phyloP scores from a whole-genome alignment of 306 rosid species.

The Trichosanthes cucumerina region DNA sequence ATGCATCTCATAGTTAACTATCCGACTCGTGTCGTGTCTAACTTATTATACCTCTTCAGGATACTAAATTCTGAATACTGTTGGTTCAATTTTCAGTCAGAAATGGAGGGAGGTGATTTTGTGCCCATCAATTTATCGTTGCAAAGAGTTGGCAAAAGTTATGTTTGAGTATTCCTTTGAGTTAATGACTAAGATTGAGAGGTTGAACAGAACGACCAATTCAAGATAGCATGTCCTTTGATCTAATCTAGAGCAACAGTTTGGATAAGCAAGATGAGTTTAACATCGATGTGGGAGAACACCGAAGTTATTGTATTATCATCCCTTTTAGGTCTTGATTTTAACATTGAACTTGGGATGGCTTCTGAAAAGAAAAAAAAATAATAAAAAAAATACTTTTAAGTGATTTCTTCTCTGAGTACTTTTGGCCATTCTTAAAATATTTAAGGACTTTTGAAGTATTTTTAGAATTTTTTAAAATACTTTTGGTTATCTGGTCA shows the following conservation, averaged over 20 bases:
- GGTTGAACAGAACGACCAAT: neutral
- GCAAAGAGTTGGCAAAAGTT: neutral
- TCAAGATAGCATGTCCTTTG: neutral
- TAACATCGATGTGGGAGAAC: neutral
- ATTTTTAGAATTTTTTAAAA: too few relatives aligned
- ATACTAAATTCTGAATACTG: neutral
- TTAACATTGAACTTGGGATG: too few relatives aligned
- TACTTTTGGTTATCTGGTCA: too few relatives aligned
- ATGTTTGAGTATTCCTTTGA: neutral
- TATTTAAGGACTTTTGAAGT: too few relatives aligned
- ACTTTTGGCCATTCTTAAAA: too few relatives aligned
- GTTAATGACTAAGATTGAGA: neutral
- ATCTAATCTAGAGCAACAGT: neutral
- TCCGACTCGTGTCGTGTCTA: neutral
- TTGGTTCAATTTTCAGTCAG: neutral
- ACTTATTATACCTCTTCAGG: neutral
- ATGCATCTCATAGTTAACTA: neutral
- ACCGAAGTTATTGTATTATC: neutral
- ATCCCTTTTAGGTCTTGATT: too few relatives aligned
- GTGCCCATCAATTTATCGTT: neutral
- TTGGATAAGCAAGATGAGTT: neutral
- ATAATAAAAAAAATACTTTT: too few relatives aligned
- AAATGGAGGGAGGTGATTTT: neutral
- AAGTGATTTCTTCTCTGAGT: too few relatives aligned
- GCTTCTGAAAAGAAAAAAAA: too few relatives aligned